Conservation (phyloP, 352 stramenopile genomes). For the Phytophthora agathidicida region DNA sequence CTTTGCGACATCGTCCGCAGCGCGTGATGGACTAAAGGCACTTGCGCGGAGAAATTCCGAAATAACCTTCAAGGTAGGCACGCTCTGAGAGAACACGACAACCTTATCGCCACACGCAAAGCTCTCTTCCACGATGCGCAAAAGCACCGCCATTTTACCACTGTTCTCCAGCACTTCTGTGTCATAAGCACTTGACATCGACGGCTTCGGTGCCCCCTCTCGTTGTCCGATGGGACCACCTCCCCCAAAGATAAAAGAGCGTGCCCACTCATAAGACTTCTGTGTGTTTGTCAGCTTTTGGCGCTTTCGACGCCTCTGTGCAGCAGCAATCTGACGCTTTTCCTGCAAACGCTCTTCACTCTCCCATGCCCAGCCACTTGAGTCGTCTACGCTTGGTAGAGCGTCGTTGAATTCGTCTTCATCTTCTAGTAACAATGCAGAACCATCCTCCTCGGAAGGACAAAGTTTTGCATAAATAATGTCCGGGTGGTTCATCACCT, state of each 20-base stretch:
- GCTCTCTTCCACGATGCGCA: constrained; percentile 77
- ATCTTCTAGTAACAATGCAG: constrained; percentile 26
- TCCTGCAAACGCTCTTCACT: constrained; percentile 64
- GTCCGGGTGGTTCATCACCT: constrained; percentile 91
- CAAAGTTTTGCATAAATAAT: constrained; percentile 81
- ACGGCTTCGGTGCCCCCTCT: neutral
- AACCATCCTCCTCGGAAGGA: constrained; percentile 34
- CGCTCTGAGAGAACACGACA: constrained; percentile 90
- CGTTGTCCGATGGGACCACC: neutral
- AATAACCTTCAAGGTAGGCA: constrained; percentile 86
- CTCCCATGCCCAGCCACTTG: constrained; percentile 68
- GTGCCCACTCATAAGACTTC: constrained; percentile 74
- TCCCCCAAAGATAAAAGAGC: constrained; percentile 44
- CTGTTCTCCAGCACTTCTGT: constrained; percentile 70
- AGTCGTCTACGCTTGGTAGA: constrained; percentile 21
- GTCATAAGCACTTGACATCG: constrained; percentile 33
- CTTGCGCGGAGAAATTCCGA: constrained; percentile 67
- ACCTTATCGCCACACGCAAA: constrained; percentile 82
- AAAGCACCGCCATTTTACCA: constrained; percentile 81
- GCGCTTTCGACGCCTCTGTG: constrained; percentile 56
- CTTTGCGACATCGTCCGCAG: constrained; percentile 32
- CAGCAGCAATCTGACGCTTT: constrained; percentile 53
- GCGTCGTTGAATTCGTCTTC: constrained; percentile 41
- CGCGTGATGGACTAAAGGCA: constrained; percentile 50
- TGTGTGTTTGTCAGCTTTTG: constrained; percentile 69